Base-by-base conservation (phyloP, 2,329 filamentous ascomycete genomes). In the Pseudogymnoascus sp. region DNA sequence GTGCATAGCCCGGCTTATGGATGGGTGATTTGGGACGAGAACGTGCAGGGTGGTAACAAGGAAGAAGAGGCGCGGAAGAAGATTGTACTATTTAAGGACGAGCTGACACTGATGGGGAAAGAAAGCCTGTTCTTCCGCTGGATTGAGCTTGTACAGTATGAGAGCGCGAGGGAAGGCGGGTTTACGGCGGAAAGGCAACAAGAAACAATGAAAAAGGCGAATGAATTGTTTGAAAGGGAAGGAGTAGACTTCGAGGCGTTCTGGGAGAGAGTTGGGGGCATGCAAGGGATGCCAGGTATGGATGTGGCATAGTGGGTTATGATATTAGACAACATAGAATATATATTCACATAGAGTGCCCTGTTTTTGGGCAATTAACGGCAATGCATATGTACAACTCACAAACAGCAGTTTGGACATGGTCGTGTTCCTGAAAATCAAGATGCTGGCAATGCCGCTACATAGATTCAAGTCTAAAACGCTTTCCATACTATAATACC, bases 141-240 rank as follows among this genome's bases (percentile, higher is more conserved):
- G 91, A 89, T 96, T 58, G 92, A 97, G 77, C 82, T 95, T 70
- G 86, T 97, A 58, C 92, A 97, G 75, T 95, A 85, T 69, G 92
- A 96, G 75, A 87, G 89, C 41, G 87, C 85, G 36, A 82, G 83
- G 66, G 89, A 91, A 0, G 90, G 87, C 15, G 90, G 89, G 0
- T 95, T 96, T 70, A 89, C 87, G 1, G 77, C 80, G 0, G 88
- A 92, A 71, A 82, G 85, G 69, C 91, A 96, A 74, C 78, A 83
- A 61, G 82, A 79, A 44, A 87, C 89, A 1, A 90, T 90, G 63
- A 77, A 84, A 65, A 86, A 92, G 74, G 89, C 92, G 58, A 84
- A 87, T 68, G 82, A 84, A 39, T 78, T 94, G 71, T 96, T 97
- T 71, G 80, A 86, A 64, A 79, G 81, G 47, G 82, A 92, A 58